phyloP scores from a whole-genome alignment of 305 asterid species.

The Fraxinus platypoda region DNA sequence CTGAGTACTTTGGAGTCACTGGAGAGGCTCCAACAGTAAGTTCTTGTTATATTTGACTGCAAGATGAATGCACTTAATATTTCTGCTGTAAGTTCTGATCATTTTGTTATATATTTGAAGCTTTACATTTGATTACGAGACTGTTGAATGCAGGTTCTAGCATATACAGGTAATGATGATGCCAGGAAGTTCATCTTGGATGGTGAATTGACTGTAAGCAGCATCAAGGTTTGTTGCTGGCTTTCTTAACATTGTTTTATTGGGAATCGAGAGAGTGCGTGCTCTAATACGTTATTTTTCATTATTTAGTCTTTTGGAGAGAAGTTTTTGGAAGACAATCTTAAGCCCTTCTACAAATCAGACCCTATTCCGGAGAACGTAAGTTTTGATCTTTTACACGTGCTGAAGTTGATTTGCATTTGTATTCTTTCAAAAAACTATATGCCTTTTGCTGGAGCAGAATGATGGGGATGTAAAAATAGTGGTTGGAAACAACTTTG shows the following conservation, averaged over 20 bases:
- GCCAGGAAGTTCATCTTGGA: slow-evolving; percentile 71
- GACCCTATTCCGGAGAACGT: slow-evolving; percentile 83
- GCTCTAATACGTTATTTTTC: slow-evolving; percentile 23
- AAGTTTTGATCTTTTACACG: slow-evolving; percentile 19
- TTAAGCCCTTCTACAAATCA: slow-evolving; percentile 85
- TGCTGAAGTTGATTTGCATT: background rate
- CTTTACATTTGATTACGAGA: slow-evolving; percentile 17
- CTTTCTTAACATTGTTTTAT: slow-evolving; percentile 1
- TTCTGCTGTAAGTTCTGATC: background rate
- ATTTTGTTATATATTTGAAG: background rate
- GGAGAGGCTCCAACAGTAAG: slow-evolving; percentile 64
- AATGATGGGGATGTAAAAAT: slow-evolving; percentile 86
- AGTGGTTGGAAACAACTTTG: slow-evolving; percentile 90
- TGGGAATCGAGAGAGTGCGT: background rate
- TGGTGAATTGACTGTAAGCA: slow-evolving; percentile 56
- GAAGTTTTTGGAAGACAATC: slow-evolving; percentile 73
- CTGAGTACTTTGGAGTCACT: slow-evolving; percentile 78
- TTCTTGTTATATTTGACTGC: background rate
- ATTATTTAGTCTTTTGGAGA: slow-evolving; percentile 66
- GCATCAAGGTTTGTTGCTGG: slow-evolving; percentile 56
- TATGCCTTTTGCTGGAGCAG: slow-evolving; percentile 36
- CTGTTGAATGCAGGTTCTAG: slow-evolving; percentile 64
- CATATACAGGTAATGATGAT: slow-evolving; percentile 93
- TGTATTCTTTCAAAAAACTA: background rate
- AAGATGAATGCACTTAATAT: background rate